A percentile compares a stretch with the other conserved stretches of the same genome.
Conservation (phyloP, 2,329 filamentous ascomycete species). For the Metarhizium rileyi region DNA sequence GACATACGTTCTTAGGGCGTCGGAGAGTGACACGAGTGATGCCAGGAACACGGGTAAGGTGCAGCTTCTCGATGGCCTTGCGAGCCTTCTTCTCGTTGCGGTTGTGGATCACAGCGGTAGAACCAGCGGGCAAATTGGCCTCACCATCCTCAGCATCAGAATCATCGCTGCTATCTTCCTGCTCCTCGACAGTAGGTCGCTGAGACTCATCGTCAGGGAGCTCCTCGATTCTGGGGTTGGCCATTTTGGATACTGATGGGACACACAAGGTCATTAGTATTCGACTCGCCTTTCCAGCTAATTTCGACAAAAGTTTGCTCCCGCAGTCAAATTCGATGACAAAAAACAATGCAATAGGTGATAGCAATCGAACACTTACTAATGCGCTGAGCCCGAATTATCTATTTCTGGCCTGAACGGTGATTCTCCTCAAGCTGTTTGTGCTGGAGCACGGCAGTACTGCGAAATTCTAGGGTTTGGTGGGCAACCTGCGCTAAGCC, state of each 20-base stretch:
- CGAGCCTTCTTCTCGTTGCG: slow-evolving; percentile 99
- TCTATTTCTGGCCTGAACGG: slow-evolving; percentile 22
- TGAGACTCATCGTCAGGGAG: slow-evolving; percentile 83
- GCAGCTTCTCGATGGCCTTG: slow-evolving; percentile 98
- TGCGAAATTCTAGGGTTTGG: slow-evolving; percentile 38
- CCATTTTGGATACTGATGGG: slow-evolving; percentile 54
- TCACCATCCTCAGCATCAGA: slow-evolving; percentile 78
- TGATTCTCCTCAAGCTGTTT: slow-evolving; percentile 24
- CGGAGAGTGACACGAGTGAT: slow-evolving; percentile 97
- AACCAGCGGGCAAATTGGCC: slow-evolving; percentile 68
- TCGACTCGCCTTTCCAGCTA: not conserved
- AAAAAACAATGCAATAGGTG: slow-evolving; percentile 3
- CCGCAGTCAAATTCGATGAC: not conserved
- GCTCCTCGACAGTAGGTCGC: slow-evolving; percentile 70
- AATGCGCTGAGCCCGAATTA: slow-evolving; percentile 24
- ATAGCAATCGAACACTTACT: slow-evolving; percentile 22
- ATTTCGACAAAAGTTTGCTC: slow-evolving; percentile 3
- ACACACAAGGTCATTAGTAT: slow-evolving; percentile 4
- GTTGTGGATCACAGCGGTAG: slow-evolving; percentile 85
- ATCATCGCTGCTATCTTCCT: slow-evolving; percentile 63
- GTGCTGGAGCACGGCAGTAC: slow-evolving; percentile 26
- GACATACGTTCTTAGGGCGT: slow-evolving; percentile 95
- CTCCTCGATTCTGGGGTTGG: slow-evolving; percentile 96
- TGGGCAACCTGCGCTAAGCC: slow-evolving; percentile 26
- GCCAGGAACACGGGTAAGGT: slow-evolving; percentile 89